phyloP scores from a whole-genome alignment of 192 early-diverging fungal genomes.

The Backusella sp. region DNA sequence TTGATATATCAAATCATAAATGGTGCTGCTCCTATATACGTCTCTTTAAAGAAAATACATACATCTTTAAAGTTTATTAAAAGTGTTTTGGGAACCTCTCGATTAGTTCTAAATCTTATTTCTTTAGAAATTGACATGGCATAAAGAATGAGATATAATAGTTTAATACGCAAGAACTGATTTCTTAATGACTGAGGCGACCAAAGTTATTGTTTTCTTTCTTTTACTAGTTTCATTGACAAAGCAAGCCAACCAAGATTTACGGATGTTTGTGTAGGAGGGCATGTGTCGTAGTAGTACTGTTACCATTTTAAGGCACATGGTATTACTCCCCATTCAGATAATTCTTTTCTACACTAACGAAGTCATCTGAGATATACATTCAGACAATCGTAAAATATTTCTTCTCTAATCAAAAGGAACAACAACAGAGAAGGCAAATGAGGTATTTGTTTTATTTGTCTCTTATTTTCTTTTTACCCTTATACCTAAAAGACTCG shows the following conservation, averaged over 20 bases:
- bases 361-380: not conserved
- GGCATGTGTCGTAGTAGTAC: not conserved
- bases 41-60: not conserved
- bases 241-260: not conserved
- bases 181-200: not conserved
- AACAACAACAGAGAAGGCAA: not conserved
- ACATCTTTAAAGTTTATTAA: not conserved
- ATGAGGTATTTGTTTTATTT: not conserved
- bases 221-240: not conserved
- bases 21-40: not conserved
- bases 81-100: not conserved
- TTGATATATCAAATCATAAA: not conserved
- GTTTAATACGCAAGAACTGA: not conserved
- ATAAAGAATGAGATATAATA: not conserved
- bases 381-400: not conserved
- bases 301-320: slow-evolving; percentile 5
- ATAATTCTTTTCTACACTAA: not conserved
- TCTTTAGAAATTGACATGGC: not conserved
- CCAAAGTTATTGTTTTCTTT: not conserved
- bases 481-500: not conserved
- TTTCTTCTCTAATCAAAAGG: not conserved
- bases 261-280: not conserved
- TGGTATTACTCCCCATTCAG: not conserved
- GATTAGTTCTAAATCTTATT: not conserved
- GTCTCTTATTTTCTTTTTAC: not conserved